A percentile compares a stretch with the other conserved stretches of the same genome.
phyloP scores from a whole-genome alignment of 2,329 filamentous ascomycete genomes.

The Colletotrichum spinosum region DNA sequence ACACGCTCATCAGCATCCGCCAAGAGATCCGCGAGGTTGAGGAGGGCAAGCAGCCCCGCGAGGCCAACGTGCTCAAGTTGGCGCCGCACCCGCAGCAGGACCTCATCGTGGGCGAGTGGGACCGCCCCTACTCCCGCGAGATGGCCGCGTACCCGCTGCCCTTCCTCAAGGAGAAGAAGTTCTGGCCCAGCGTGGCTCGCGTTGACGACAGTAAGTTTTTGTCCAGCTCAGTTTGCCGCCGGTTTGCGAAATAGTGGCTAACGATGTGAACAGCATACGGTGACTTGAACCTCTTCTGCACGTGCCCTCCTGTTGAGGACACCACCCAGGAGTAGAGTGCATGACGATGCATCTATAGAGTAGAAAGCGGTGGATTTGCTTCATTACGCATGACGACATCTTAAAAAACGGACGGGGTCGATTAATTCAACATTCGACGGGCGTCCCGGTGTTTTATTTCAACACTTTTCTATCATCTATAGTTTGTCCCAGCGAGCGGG shows the following conservation, averaged over 20 bases:
- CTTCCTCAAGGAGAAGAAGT: slow-evolving; percentile 94
- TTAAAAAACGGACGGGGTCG: background rate
- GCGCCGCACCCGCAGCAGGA: slow-evolving; percentile 88
- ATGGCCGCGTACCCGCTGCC: slow-evolving; percentile 87
- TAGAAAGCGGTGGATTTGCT: slow-evolving; percentile 13
- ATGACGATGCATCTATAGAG: slow-evolving; percentile 26
- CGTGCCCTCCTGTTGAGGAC: slow-evolving; percentile 85
- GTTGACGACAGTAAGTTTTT: slow-evolving; percentile 82
- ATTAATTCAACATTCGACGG: slow-evolving; percentile 33
- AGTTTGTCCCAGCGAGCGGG: slow-evolving; percentile 24
- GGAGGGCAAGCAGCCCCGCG: slow-evolving; percentile 78
- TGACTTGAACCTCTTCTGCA: slow-evolving; percentile 94
- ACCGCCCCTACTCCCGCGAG: slow-evolving; percentile 83
- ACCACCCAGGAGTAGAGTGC: slow-evolving; percentile 52
- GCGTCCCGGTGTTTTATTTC: slow-evolving; percentile 14
- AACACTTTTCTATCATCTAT: slow-evolving; percentile 25
- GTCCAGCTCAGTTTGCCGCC: background rate
- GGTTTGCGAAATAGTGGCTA: slow-evolving; percentile 20
- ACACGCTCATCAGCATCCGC: slow-evolving; percentile 88
- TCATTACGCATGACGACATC: slow-evolving; percentile 18
- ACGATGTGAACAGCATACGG: slow-evolving; percentile 75
- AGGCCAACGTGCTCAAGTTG: slow-evolving; percentile 89
- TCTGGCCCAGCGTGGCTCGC: slow-evolving; percentile 90
- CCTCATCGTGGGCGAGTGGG: slow-evolving; percentile 79
- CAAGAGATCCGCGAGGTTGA: slow-evolving; percentile 87